Evolutionary conservation across 768 basidiomycete genomes (phyloP).

Genomic region (Rhodocollybia butyracea): DNA sequence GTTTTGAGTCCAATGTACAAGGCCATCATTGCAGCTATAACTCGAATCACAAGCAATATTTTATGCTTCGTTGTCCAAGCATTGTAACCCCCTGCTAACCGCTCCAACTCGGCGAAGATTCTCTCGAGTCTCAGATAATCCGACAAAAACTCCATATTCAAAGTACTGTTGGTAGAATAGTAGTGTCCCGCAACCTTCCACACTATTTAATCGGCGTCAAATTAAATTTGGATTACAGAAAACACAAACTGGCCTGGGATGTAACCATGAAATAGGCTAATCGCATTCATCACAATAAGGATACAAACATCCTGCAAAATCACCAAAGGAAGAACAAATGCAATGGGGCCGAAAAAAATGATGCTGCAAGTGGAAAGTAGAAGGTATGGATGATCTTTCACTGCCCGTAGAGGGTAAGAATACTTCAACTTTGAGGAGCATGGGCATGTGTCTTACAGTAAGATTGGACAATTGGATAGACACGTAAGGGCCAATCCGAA

Average conservation of each 20-base stretch:
- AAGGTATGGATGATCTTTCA: neutral
- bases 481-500: neutral
- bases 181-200: neutral
- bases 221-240: neutral
- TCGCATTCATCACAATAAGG: neutral
- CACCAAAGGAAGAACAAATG: slow-evolving; percentile 2
- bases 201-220: neutral
- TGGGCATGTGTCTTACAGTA: neutral
- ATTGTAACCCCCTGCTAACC: slow-evolving; percentile 2
- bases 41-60: neutral
- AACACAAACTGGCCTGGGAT: neutral
- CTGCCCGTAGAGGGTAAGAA: neutral
- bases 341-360: slow-evolving; percentile 3
- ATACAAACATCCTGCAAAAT: neutral
- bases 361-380: neutral
- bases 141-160: neutral
- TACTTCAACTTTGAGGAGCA: neutral
- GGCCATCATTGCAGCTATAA: neutral
- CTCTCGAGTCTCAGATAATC: neutral
- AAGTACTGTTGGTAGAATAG: neutral
- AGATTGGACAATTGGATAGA: neutral
- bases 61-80: slow-evolving; percentile 2
- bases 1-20: neutral
- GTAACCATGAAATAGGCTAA: neutral
- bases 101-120: neutral